Conservation (phyloP, 2,329 filamentous ascomycete species). For the Aspergillus latus region DNA sequence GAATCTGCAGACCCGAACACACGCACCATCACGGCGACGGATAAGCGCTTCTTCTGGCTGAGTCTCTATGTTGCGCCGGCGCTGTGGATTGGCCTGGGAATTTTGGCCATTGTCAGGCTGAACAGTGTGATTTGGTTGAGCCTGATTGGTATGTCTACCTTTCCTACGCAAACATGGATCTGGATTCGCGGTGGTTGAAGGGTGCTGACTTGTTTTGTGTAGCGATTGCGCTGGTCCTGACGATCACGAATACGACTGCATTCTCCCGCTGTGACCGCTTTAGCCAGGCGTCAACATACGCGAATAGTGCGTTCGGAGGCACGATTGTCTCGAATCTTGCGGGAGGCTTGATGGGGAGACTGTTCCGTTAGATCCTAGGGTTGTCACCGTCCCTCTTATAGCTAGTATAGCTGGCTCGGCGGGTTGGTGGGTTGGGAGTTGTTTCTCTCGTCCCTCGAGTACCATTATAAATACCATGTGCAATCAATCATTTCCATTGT, state of each 20-base stretch:
- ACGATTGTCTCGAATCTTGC: conserved; percentile 56
- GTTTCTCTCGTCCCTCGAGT: neutral
- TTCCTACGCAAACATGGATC: no score
- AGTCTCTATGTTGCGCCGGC: conserved; percentile 50
- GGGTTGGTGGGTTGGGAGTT: neutral
- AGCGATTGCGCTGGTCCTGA: conserved; percentile 52
- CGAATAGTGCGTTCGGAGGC: conserved; percentile 56
- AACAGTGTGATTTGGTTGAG: conserved; percentile 52
- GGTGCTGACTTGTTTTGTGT: neutral
- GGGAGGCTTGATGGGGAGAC: conserved; percentile 54
- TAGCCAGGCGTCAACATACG: conserved; percentile 59
- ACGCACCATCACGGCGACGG: conserved; percentile 47
- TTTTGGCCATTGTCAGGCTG: conserved; percentile 49
- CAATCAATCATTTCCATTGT: neutral
- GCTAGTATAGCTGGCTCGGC: neutral
- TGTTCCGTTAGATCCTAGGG: conserved; percentile 47
- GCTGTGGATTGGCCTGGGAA: conserved; percentile 50
- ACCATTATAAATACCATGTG: neutral
- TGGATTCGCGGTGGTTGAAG: neutral
- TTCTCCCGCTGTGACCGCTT: conserved; percentile 55
- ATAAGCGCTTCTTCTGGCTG: conserved; percentile 55
- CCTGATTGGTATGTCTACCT: conserved; percentile 47
- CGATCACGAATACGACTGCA: conserved; percentile 53
- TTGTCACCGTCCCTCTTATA: no score
- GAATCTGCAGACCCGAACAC: conserved; percentile 49